Evolutionary conservation across 306 rosid genomes (phyloP).

Genomic region (Cicer judaicum): DNA sequence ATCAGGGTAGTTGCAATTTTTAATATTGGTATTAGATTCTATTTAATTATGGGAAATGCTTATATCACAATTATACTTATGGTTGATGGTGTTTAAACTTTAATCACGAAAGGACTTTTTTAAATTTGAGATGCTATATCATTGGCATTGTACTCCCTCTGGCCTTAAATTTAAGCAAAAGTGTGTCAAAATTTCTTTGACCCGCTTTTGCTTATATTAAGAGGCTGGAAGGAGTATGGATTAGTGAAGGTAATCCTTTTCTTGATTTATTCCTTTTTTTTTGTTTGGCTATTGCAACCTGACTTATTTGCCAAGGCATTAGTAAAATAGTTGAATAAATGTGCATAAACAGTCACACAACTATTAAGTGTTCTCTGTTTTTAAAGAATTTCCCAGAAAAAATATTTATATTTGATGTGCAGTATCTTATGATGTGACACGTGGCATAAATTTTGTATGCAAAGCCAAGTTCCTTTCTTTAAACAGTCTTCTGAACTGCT

Average conservation of each 20-base stretch:
- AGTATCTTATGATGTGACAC: constrained; percentile 14
- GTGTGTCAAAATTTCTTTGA: too few species aligned
- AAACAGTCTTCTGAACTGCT: constrained; percentile 40
- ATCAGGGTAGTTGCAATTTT: background rate
- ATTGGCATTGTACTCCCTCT: background rate
- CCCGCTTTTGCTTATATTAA: too few species aligned
- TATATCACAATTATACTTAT: background rate
- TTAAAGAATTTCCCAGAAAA: background rate
- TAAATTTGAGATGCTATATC: background rate
- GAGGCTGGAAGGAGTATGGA: too few species aligned
- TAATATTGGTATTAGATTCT: background rate
- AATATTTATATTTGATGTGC: background rate
- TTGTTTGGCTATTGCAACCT: background rate
- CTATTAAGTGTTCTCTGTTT: background rate
- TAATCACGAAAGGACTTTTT: background rate
- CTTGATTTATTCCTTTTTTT: constrained; percentile 7
- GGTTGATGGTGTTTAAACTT: background rate
- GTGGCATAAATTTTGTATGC: background rate
- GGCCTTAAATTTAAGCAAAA: too few species aligned
- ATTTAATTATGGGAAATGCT: background rate
- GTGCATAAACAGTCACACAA: background rate
- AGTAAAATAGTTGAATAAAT: background rate
- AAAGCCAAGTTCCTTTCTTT: constrained; percentile 15
- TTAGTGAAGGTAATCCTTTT: background rate
- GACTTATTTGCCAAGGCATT: background rate